Evolutionary conservation across 495 filamentous ascomycete genomes (phyloP), one percentile per base, ranked within the genome.

Genomic region (Talaromyces adpressus): DNA sequence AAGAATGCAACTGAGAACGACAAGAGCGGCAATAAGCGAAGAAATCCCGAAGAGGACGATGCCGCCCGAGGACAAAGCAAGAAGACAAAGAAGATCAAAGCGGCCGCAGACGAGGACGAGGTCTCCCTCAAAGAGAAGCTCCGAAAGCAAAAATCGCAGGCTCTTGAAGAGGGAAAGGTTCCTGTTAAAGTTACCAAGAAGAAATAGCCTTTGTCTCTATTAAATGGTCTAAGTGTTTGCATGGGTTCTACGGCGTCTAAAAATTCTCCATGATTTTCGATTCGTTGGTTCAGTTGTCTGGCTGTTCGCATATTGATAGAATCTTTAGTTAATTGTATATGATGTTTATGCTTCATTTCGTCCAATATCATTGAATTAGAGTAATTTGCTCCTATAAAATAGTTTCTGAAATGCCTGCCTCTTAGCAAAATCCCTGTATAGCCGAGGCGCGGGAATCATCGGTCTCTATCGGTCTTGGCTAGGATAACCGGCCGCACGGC

Each of bases 11-110:
- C 73, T 25, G 84, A 85, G 71, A 79, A 79, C 69, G 75, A 78
- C 63, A 87, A 85, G 72, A 77, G 82, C 62, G 79, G 77, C 63
- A 91, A 87, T 84, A 91, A 92, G 82, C 82, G 88, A 68, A 82
- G 82, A 71, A 72, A 67, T 81, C 72, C 61, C 73, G 62, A 64
- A 71, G 85, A 85, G 32, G 74, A 84, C 6, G 82, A 86, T 67
- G 82, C 84, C 76, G 77, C 82, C 65, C 78, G 87, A 59, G 79
- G 84, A 45, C 75, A 75, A 30, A 76, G 81, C 61, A 88, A 89
- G 77, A 84, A 85, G 63, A 81, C 71, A 22, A 77, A 79, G 69
- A 79, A 79, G 71, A 64, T 71, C 62, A 77, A 80, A 69, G 68
- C 75, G 25, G 69, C 72, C 25, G 76, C 78, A 20, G 34, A 82